These are phyloP conservation scores for Fraxinus platypoda DNA, from an alignment of 305 asterid species.

Conservation along the genomic window DNA sequence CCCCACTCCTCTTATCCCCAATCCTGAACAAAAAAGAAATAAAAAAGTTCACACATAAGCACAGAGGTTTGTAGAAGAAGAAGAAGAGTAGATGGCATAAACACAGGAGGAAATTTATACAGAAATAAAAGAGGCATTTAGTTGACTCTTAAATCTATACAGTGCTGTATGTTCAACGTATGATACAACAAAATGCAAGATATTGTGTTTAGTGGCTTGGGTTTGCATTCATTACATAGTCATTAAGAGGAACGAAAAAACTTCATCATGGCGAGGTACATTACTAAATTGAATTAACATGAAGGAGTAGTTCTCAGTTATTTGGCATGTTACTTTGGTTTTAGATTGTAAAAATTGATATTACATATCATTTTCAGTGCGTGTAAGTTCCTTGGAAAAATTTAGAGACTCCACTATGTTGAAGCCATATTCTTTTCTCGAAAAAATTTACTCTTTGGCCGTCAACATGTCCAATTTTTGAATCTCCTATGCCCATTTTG, in stretches of 20 bases:
- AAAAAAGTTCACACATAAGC: not conserved
- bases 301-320: not conserved
- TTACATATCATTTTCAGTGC: not conserved
- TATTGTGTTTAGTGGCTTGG: not conserved
- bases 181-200: not conserved
- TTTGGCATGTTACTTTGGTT: not conserved
- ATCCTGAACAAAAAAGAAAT: not conserved
- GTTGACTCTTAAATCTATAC: not conserved
- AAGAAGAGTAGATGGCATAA: not conserved
- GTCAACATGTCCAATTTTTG: not conserved
- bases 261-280: not conserved
- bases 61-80: not conserved
- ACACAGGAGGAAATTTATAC: not conserved
- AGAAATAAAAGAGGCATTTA: not conserved
- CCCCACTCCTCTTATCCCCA: not conserved
- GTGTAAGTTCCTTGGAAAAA: not conserved
- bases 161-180: not conserved
- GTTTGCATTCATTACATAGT: not conserved
- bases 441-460: not conserved
- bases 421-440: not conserved
- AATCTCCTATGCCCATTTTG: not conserved
- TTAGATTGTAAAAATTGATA: not conserved
- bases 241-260: not conserved
- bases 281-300: not conserved
- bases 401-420: not conserved